Evolutionary conservation across 139 green algal genomes (phyloP).

Genomic region (Chlamydomonas schloesseri): DNA sequence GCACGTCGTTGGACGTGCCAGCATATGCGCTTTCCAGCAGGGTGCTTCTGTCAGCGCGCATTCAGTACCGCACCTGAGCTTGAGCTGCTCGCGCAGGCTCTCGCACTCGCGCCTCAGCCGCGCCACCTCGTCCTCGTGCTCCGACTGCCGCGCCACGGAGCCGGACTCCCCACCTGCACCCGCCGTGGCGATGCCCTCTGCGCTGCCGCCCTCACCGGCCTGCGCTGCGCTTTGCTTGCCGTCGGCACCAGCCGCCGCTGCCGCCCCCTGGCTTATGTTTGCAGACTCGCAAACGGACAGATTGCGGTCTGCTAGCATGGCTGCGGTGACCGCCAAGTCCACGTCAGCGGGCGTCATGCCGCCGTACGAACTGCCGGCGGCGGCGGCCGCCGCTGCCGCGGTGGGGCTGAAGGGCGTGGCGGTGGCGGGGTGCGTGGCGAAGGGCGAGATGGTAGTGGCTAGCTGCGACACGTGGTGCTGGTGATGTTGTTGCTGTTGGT

Average conservation of each 20-base stretch:
- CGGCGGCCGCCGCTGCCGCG: background rate
- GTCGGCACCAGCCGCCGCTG: background rate
- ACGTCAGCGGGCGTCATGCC: conserved; percentile 18
- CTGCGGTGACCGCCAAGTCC: conserved; percentile 21
- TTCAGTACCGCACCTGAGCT: conserved; percentile 36
- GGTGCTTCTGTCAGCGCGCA: no score
- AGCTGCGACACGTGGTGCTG: background rate
- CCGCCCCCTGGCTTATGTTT: background rate
- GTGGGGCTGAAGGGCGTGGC: background rate
- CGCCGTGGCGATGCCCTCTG: background rate
- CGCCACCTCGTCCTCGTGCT: conserved; percentile 22
- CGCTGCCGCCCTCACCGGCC: background rate
- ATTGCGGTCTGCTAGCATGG: conserved; percentile 21
- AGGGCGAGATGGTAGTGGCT: background rate
- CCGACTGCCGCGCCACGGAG: background rate
- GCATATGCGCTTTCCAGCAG: no score
- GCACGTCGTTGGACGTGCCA: no score
- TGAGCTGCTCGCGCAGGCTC: conserved; percentile 22
- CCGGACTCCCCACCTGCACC: background rate
- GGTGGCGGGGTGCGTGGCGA: background rate
- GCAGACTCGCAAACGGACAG: conserved; percentile 37
- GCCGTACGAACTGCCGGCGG: background rate
- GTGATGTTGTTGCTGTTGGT: background rate
- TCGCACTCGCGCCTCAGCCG: conserved; percentile 21
- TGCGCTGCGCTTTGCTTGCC: background rate